Base-by-base conservation (phyloP, 129 eudicot species). In the Mikania micrantha region DNA sequence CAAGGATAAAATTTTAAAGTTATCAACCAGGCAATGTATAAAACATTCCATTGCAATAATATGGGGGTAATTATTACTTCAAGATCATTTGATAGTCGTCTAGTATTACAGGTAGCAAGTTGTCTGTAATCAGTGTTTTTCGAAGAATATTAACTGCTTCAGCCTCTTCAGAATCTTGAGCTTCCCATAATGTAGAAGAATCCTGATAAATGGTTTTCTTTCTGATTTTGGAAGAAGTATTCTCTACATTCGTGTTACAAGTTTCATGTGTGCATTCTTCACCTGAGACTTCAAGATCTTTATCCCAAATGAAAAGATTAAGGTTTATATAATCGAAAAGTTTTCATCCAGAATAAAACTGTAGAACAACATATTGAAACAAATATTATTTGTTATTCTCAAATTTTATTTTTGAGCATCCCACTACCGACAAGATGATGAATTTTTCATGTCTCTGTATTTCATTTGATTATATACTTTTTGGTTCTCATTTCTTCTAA, bases 61-160 rank as follows among this genome's bases (percentile, higher is more conserved):
- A 3, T 59, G 45, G 39, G 20, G 27, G 24, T 47, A 59, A 65
- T 35, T n/a, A 22, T 70, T 57, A 82, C 97, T 95, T 87, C 32
- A 87, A 74, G 86, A 91, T 83, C 77, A 74, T 81, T 63, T 81
- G 79, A 74, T 81, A 85, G 74, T 91, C 87, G 71, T 91, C 96
- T 22, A 81, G 85, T 72, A 67, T 77, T 34, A 67, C 68, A 21
- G 93, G 93, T 27, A 91, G 76, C 84, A 91, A 78, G 63, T 85
- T 79, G 70, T 85, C 86, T 71, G 74, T 44, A 24, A 78, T 56
- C 64, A 91, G 67, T 53, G 76, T 54, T 79, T 85, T 81, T 67
- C 90, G 69, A 77, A 91, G 73, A 71, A 81, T 64, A 53, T 83
- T 68, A 34, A 91, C 93, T 53, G 79, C 90, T 71, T 77, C 70